Base-by-base conservation (phyloP, 2,329 filamentous ascomycete species). In the Lachnellula subtilissima region DNA sequence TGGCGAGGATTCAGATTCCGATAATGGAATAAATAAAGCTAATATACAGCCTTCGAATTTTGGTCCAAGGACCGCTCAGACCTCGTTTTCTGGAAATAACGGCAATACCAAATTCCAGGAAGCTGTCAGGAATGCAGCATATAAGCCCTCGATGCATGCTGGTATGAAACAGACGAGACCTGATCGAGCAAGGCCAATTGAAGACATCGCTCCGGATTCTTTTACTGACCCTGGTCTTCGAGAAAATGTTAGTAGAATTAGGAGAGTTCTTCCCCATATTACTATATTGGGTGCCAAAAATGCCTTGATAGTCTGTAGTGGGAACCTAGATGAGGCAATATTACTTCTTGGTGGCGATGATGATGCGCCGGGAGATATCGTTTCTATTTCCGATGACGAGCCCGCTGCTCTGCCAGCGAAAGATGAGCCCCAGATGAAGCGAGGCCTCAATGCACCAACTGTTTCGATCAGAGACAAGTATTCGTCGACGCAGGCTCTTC, bases 1-100 rank as follows among this genome's bases (percentile, higher is more conserved):
- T 45, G 77, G 76, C 79, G 79, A 43, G 84, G 84, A 40, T 14
- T 87, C 85, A 0, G 86, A 87, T 32, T 82, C 86, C 55, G 78
- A 80, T 50, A 72, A 75, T 43, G 67, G 70, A 17, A 69, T 75
- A 40, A 70, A 72, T 45, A 73, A 72, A 37, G 80, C 79, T 1
- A 80, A 86, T 60, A 85, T 89, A 61, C 81, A 80, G 57, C 80
- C 83, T 3, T 80, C 82, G 1, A 80, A 75, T 47, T 83, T 86
- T 61, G 73, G 73, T 39, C 50, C 65, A 1, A 62, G 77, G 74
- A 64, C 72, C 52, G 69, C 70, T 22, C 69, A 72, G 28, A 75
- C 73, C 19, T 74, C 74, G 11, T 64, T 69, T 54, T 64, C 67
- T 15, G 60, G 45, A 47, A 64, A 64, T 37, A 61, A 67, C 35